Base-by-base conservation (phyloP, 176 grass and related monocot genomes). In the Bromus sterilis region DNA sequence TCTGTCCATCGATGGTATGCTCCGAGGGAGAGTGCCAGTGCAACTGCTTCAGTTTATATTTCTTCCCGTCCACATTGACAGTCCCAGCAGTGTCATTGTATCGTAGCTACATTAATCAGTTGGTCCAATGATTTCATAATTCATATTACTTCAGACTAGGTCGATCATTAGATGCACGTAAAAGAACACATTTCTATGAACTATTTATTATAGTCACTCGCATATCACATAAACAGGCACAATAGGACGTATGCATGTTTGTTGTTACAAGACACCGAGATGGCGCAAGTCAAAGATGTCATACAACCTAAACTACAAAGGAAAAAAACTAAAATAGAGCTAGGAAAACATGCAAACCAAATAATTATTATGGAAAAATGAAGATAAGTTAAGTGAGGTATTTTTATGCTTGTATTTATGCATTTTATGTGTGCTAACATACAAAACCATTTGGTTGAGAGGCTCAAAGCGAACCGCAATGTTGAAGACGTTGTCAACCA, bases 1-100 rank as follows among this genome's bases (percentile, higher is more conserved):
- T 88, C 88, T 90, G 16, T 57, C 90, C 87, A 60, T 90, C 76
- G 63, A 95, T 84, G 58, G 76, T 90, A 76, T 95, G 90, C 76
- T 95, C 90, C 2, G 93, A 95, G 66, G 93, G 93, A 23, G 87
- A 88, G 41, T 95, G 93, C 93, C 93, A 95, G 79, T 95, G 93
- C 90, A 95, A 63, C 36, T 90, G 85, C 65, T 86, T 84, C 48
- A 92, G 69, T 49, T 57, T 63, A 78, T 95, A 95, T 25, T 82
- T 88, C 21, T 75, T 90, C 20, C 87, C 85, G 18, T 72, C 77
- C 41, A 92, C 85, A 44, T 33, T 86, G 65, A 95, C 69, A 24
- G 79, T 83, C 61, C 79, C 90, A 77, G 63, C 40, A 28, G 76
- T 80, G 70, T 78, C 80, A 58, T 92, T 85, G 34, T 86, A 95